These are phyloP conservation scores for Saprolegnia diclina DNA, from an alignment of 352 stramenopile genomes.

Conservation along the genomic window DNA sequence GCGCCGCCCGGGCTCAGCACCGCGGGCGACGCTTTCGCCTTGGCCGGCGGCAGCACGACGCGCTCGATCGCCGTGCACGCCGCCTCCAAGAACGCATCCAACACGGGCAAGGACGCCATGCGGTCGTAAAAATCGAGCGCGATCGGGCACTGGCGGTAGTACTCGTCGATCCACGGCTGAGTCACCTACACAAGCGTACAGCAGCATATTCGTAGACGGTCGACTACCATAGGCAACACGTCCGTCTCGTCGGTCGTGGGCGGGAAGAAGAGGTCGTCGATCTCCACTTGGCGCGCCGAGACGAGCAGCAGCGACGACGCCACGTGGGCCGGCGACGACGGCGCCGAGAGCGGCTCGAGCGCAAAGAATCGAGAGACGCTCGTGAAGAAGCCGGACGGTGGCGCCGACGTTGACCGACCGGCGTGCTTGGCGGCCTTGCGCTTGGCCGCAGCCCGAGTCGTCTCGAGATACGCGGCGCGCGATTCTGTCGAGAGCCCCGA, in stretches of 20 bases:
- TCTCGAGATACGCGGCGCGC: not conserved
- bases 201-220: not conserved
- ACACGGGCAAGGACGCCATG: slow-evolving; percentile 1
- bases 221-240: not conserved
- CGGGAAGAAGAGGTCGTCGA: slow-evolving; percentile 20
- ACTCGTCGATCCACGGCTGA: slow-evolving; percentile 11
- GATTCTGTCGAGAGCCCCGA: not conserved
- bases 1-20: slow-evolving; percentile 14
- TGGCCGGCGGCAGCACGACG: slow-evolving; percentile 17
- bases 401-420: not conserved
- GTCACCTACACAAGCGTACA: not conserved
- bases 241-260: slow-evolving; percentile 3
- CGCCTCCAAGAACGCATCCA: slow-evolving; percentile 3
- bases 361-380: slow-evolving; percentile 17
- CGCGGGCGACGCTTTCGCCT: not conserved
- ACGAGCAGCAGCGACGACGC: not conserved
- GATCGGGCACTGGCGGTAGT: not conserved
- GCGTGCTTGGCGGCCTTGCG: slow-evolving; percentile 4
- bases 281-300: not conserved
- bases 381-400: not conserved
- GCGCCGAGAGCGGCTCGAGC: slow-evolving; percentile 1
- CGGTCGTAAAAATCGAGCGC: slow-evolving; percentile 4
- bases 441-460: not conserved
- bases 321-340: not conserved
- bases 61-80: slow-evolving; percentile 12